Evolutionary conservation across 2,329 filamentous ascomycete species (phyloP).

Genomic region (Calycina herbarum): DNA sequence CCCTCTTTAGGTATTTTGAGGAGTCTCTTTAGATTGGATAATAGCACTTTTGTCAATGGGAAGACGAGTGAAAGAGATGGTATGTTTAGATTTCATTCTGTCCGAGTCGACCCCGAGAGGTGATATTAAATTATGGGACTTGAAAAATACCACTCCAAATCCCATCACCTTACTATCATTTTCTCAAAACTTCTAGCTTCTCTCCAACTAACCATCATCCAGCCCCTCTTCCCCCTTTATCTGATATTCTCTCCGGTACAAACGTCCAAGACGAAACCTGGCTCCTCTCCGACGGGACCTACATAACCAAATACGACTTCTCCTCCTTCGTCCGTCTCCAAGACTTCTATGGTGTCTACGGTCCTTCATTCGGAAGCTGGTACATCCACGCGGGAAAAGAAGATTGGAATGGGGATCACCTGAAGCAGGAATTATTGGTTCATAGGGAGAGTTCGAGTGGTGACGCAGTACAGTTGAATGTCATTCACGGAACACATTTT

Average conservation of each 20-base stretch:
- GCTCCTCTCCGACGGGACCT: conserved; percentile 47
- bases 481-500: conserved; percentile 54
- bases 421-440: conserved; percentile 54
- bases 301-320: conserved; percentile 45
- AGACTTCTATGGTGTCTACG: conserved; percentile 52
- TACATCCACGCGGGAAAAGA: conserved; percentile 52
- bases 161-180: no score
- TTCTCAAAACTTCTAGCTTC: no score
- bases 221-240: conserved; percentile 42
- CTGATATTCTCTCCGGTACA: conserved; percentile 44
- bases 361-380: conserved; percentile 50
- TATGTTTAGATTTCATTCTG: conserved; percentile 12
- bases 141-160: no score
- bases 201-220: not conserved
- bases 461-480: conserved; percentile 53
- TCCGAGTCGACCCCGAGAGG: not conserved
- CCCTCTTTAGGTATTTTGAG: conserved; percentile 51
- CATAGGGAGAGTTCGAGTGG: conserved; percentile 52
- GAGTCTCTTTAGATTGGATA: conserved; percentile 51
- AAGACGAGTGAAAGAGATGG: conserved; percentile 48
- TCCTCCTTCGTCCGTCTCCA: conserved; percentile 42
- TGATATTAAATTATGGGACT: no score
- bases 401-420: conserved; percentile 52
- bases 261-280: conserved; percentile 57
- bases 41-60: conserved; percentile 48